Evolutionary conservation across 345 rosid genomes (phyloP), one percentile per base, ranked within the genome.

Genomic region (Citrus cavaleriei): DNA sequence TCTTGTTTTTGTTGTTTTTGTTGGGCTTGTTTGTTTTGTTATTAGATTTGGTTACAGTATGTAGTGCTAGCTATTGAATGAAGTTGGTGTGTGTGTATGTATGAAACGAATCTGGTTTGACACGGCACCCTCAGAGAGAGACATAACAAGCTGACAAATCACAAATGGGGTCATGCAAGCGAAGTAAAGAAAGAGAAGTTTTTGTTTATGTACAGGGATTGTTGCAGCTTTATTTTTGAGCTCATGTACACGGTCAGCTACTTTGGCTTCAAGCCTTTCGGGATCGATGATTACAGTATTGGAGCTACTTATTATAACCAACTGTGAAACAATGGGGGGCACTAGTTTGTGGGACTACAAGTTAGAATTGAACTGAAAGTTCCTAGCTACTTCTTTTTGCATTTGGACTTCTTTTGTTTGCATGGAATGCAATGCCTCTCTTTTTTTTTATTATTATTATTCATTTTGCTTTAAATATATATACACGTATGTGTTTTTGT

Each of bases 321-420:
- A 59, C 22, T 25, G 82, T 35, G 75, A 32, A 21, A 73, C 12
- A 42, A 66, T 68, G 32, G 49, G 78, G 75, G 62, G 38, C n/a
- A 34, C 65, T 74, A 69, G 75, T 77, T 72, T 75, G 80, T 81
- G 81, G 88, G 85, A 83, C 83, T 77, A 74, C 64, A 65, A 86
- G 91, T 93, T 92, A 78, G 88, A 91, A 87, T 68, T 86, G 78
- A 95, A 93, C 95, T 85, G 90, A 88, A 90, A 84, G 85, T 88
- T 85, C 86, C 89, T 81, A 82, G 83, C 83, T 81, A 81, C 40
- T 25, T 25, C 3, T 55, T 77, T 82, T 88, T 68, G 83, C 86
- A 84, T 88, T 82, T 83, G 70, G 63, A 78, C 57, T 83, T 74
- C 73, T 84, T 80, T 80, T 87, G 82, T 80, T 81, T 87, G 84